These are phyloP conservation scores for Stentor coeruleus DNA, from an alignment of 73 alveolate species.

Conservation along the genomic window DNA sequence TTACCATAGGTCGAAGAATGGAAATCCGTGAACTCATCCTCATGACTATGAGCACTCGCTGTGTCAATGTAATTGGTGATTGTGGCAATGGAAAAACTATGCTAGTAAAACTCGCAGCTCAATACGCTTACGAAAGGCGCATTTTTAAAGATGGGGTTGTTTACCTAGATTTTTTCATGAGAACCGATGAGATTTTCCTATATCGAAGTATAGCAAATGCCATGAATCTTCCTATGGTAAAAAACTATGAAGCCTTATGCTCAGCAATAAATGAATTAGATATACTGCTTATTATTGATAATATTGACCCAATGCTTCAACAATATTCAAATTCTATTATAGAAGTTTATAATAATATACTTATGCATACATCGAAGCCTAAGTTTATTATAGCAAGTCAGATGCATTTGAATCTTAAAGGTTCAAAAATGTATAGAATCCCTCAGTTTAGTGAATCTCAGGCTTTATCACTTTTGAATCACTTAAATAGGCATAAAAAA, in stretches of 20 bases:
- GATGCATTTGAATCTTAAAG: background rate
- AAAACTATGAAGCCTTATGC: background rate
- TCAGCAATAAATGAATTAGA: background rate
- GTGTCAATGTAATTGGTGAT: background rate
- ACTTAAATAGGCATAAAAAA: too few relatives aligned
- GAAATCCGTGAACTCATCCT: background rate
- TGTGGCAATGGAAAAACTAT: constrained; percentile 19
- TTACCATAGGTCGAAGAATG: background rate
- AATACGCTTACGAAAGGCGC: constrained; percentile 23
- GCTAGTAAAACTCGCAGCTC: constrained; percentile 18
- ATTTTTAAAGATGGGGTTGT: constrained; percentile 21
- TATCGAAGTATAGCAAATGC: background rate
- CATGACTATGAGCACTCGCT: background rate
- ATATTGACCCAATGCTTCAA: background rate
- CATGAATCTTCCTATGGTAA: background rate
- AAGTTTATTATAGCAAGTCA: background rate
- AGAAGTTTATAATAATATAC: background rate
- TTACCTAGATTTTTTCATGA: background rate
- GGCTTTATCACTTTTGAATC: background rate
- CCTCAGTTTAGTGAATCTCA: background rate
- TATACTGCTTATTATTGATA: constrained; percentile 17
- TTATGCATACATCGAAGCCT: background rate
- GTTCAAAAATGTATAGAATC: background rate
- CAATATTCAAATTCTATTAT: background rate
- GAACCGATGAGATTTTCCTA: constrained; percentile 20